Conservation (phyloP, 306 rosid species). For the Prunus padus region DNA sequence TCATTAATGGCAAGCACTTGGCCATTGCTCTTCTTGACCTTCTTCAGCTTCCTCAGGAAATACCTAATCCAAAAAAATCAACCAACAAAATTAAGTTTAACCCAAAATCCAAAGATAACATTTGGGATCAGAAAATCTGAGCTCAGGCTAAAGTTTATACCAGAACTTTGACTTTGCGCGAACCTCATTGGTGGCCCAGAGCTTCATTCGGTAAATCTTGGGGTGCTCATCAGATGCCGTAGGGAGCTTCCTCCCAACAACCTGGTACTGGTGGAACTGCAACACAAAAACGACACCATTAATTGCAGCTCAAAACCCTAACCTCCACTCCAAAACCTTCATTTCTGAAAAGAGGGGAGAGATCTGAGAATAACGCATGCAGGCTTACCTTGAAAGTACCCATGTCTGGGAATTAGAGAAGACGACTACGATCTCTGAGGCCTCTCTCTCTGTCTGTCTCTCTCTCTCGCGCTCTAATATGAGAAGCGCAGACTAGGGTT, state of each 20-base stretch:
- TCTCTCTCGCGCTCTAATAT: background rate
- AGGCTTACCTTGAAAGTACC: constrained; percentile 55
- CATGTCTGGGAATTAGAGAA: constrained; percentile 40
- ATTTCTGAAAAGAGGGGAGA: background rate
- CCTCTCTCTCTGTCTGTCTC: constrained; percentile 11
- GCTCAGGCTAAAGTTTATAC: constrained; percentile 30
- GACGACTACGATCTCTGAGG: background rate
- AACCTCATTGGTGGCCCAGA: constrained; percentile 94
- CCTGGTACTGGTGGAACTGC: constrained; percentile 92
- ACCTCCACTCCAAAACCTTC: background rate
- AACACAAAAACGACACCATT: constrained; percentile 15
- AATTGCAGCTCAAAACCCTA: constrained; percentile 1
- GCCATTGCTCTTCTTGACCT: constrained; percentile 95
- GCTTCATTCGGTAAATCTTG: constrained; percentile 87
- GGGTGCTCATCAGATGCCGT: constrained; percentile 72
- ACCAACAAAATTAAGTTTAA: background rate
- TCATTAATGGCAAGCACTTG: constrained; percentile 71
- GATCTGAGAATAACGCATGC: background rate
- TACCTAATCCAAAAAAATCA: constrained; percentile 47
- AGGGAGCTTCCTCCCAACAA: constrained; percentile 88
- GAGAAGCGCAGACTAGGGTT: constrained; percentile 24
- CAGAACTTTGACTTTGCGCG: constrained; percentile 96
- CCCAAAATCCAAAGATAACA: background rate
- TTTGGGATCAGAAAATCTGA: background rate
- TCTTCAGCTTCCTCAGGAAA: constrained; percentile 78